These are phyloP conservation scores for Venturia effusa DNA, from an alignment of 2,329 filamentous ascomycete species.

Conservation along the genomic window DNA sequence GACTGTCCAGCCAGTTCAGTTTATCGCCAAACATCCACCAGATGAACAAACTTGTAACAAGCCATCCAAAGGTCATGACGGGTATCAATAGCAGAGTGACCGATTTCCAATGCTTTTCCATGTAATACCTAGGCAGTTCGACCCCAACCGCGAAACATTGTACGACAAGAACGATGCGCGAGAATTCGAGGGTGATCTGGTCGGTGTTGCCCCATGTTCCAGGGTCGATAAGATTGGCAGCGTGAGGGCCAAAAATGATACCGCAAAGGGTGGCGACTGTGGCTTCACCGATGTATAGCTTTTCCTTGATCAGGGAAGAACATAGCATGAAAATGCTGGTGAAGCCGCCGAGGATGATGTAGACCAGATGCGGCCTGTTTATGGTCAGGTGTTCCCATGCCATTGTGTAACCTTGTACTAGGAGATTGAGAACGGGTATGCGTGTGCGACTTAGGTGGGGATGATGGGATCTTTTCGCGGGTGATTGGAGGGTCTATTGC, in stretches of 20 bases:
- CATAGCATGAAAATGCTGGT: conserved; percentile 97
- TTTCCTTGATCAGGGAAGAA: conserved; percentile 96
- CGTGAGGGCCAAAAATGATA: conserved; percentile 81
- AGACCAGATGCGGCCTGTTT: conserved; percentile 94
- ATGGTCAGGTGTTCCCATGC: conserved; percentile 73
- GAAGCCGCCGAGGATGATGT: conserved; percentile 96
- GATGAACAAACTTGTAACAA: conserved; percentile 83
- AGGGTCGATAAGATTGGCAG: conserved; percentile 67
- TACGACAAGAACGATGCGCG: conserved; percentile 78
- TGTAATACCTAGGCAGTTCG: conserved; percentile 86
- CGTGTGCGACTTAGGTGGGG: not conserved
- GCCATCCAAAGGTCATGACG: conserved; percentile 96
- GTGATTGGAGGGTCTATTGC: not conserved
- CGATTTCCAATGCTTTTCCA: conserved; percentile 95
- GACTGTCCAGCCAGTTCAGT: conserved; percentile 79
- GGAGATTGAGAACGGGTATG: too few relatives aligned
- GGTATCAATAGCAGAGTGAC: conserved; percentile 80
- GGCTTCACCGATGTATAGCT: conserved; percentile 95
- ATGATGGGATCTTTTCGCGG: not conserved
- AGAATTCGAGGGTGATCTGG: conserved; percentile 80
- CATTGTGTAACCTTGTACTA: conserved; percentile 38
- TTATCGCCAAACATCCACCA: conserved; percentile 74
- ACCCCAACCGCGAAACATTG: conserved; percentile 90
- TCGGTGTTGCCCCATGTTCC: conserved; percentile 72
- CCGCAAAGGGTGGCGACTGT: conserved; percentile 84